A percentile compares a stretch with the other conserved stretches of the same genome.
These are phyloP conservation scores for Plenodomus biglobosus DNA, from an alignment of 2,329 filamentous ascomycete species.

Conservation along the genomic window DNA sequence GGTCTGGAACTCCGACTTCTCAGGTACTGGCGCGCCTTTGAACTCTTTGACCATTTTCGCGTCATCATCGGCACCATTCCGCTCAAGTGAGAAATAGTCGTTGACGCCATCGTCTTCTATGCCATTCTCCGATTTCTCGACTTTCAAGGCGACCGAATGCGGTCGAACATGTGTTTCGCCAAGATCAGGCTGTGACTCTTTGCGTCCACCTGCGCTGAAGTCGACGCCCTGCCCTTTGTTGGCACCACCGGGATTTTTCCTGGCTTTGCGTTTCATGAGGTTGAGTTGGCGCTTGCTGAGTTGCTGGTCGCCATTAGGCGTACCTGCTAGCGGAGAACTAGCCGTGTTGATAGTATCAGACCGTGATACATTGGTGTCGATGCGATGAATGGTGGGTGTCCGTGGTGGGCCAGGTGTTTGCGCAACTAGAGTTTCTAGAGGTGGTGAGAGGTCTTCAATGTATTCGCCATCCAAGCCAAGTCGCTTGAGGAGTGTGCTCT, in stretches of 20 bases:
- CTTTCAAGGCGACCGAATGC: slow-evolving; percentile 56
- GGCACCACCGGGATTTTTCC: slow-evolving; percentile 83
- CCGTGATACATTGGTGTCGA: slow-evolving; percentile 55
- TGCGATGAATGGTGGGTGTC: slow-evolving; percentile 47
- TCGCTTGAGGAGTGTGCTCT: slow-evolving; percentile 80
- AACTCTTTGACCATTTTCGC: slow-evolving; percentile 93
- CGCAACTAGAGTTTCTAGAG: slow-evolving; percentile 59
- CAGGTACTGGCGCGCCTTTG: slow-evolving; percentile 77
- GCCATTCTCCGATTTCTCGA: slow-evolving; percentile 64
- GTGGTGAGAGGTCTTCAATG: slow-evolving; percentile 80
- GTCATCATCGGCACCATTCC: slow-evolving; percentile 80
- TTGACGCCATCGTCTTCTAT: slow-evolving; percentile 50
- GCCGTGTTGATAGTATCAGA: slow-evolving; percentile 49
- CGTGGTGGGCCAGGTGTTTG: slow-evolving; percentile 41
- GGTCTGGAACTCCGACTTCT: slow-evolving; percentile 82
- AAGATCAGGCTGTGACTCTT: slow-evolving; percentile 61
- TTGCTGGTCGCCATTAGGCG: slow-evolving; percentile 47
- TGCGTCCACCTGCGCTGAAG: slow-evolving; percentile 67
- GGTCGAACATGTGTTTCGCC: slow-evolving; percentile 54
- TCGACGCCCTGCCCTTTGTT: slow-evolving; percentile 91
- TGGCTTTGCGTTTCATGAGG: slow-evolving; percentile 89
- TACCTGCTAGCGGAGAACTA: slow-evolving; percentile 50
- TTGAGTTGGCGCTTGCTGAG: slow-evolving; percentile 94
- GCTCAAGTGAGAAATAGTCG: slow-evolving; percentile 91
- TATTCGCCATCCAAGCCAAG: slow-evolving; percentile 83